A percentile compares a stretch with the other conserved stretches of the same genome.
Evolutionary conservation across 495 filamentous ascomycete species (phyloP).

Genomic region (Annulohypoxylon stygium): DNA sequence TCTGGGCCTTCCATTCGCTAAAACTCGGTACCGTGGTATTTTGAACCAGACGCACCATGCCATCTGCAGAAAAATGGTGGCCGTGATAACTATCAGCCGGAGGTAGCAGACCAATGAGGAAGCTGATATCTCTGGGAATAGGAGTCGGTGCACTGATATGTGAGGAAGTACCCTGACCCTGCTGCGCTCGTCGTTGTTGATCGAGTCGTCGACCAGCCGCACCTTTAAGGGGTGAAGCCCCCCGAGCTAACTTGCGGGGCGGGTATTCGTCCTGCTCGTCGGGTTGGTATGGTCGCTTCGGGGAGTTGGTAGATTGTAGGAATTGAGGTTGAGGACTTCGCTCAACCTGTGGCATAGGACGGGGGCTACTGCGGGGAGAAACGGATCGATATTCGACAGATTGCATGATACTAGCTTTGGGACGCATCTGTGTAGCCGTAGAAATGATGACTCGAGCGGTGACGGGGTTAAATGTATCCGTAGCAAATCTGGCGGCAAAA

Average conservation of each 20-base stretch:
- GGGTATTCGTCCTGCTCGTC: conserved; percentile 82
- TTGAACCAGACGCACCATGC: conserved; percentile 79
- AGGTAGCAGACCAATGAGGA: conserved; percentile 86
- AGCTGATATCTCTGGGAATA: conserved; percentile 84
- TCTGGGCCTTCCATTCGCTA: conserved; percentile 57
- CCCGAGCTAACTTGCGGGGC: conserved; percentile 84
- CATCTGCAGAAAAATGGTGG: conserved; percentile 74
- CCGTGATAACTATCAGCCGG: conserved; percentile 76
- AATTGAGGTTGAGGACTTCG: conserved; percentile 65
- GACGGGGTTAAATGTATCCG: conserved; percentile 71
- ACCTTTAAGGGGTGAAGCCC: conserved; percentile 88
- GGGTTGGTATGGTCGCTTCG: conserved; percentile 76
- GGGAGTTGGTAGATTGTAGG: conserved; percentile 71
- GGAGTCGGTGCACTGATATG: conserved; percentile 53
- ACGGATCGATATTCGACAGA: conserved; percentile 62
- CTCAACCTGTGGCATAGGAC: conserved; percentile 48
- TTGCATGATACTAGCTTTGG: conserved; percentile 65
- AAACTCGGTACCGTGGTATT: conserved; percentile 73
- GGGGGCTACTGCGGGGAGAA: conserved; percentile 68
- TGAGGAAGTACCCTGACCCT: conserved; percentile 59
- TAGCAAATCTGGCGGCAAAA: conserved; percentile 82
- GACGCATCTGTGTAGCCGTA: conserved; percentile 76
- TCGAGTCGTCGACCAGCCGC: conserved; percentile 84
- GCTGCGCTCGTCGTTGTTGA: conserved; percentile 73
- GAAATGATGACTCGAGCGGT: conserved; percentile 85